Evolutionary conservation across 129 eudicot genomes (phyloP), one percentile per base, ranked within the genome.

Genomic region (Deinandra increscens): DNA sequence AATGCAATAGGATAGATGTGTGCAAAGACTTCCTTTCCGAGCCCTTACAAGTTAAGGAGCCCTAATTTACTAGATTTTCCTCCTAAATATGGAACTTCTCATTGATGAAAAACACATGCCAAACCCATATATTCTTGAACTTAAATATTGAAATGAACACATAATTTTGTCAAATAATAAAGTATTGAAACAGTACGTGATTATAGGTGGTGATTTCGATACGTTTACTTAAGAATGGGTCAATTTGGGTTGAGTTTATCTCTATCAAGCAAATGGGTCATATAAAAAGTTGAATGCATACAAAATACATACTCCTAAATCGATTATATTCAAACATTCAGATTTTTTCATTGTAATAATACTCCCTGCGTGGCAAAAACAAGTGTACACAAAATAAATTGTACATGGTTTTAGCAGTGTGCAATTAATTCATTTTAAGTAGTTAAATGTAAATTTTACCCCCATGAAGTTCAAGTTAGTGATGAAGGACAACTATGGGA

Each of bases 31-130:
- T 19, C 63, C 49, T 19, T 45, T 69, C 63, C 50, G 37, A 51
- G n/a, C 50, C 48, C 63, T 69, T 18, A 19, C 73, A 51, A 46
- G 22, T 69, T 50, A 19, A 50, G 12, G 20, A 33, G 63, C 73
- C 45, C 26, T 34, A 7, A 51, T 50, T 7, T 29, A 44, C 60
- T 66, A 17, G 10, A 8, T n/a, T 46, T 66, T 18, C 71, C 53
- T 48, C 22, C 33, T 44, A 14, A 4, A 23, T 45, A 66, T 66
- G 31, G 29, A 7, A 66, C 29, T 66, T 44, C 58, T 66, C 26
- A 66, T 29, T 31, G 56, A 45, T 17, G 34, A 37, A 65, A 41
- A 20, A 23, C 39, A 1, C 15, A 8, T 4, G 20, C 19, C 29
- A 45, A 5, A 31, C 29, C 43, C 60, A 26, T 19, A 22, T 26